These are phyloP conservation scores for Shiraia bambusicola DNA, from an alignment of 2,329 filamentous ascomycete species.

Conservation along the genomic window DNA sequence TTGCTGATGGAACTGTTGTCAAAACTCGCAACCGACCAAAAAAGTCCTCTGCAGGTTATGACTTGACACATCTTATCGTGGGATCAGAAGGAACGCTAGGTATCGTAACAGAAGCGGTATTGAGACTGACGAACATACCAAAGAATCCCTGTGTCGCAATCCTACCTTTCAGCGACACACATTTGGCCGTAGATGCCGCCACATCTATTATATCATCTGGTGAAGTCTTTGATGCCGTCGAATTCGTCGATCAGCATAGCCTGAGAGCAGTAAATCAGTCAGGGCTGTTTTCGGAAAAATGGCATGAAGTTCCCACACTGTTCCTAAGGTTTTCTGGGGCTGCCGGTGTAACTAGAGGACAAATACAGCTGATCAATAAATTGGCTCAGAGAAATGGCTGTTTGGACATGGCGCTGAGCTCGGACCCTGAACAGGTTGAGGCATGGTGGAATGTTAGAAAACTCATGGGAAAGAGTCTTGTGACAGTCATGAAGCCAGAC, in stretches of 20 bases:
- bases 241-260: slow-evolving; percentile 84
- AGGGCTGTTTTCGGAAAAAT: slow-evolving; percentile 56
- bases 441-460: slow-evolving; percentile 72
- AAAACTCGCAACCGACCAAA: slow-evolving; percentile 83
- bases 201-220: slow-evolving; percentile 73
- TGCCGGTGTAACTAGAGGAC: slow-evolving; percentile 67
- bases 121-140: slow-evolving; percentile 79
- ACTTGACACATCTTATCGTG: slow-evolving; percentile 83
- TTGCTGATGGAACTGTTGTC: slow-evolving; percentile 84
- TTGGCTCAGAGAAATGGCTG: slow-evolving; percentile 43
- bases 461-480: slow-evolving; percentile 69
- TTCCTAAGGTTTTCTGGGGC: slow-evolving; percentile 75
- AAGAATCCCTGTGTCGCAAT: slow-evolving; percentile 78
- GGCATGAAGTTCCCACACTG: slow-evolving; percentile 67
- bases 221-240: slow-evolving; percentile 81
- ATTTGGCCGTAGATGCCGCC: slow-evolving; percentile 74
- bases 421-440: slow-evolving; percentile 65
- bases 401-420: slow-evolving; percentile 57
- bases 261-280: slow-evolving; percentile 70
- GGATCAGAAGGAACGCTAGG: slow-evolving; percentile 90
- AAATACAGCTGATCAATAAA: slow-evolving; percentile 65
- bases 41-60: slow-evolving; percentile 89
- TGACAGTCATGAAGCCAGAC: slow-evolving; percentile 61
- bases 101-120: slow-evolving; percentile 82
- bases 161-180: slow-evolving; percentile 61